These are phyloP conservation scores for Miscanthus sacchariflorus DNA, from an alignment of 202 grass and related monocot species.

Conservation along the genomic window DNA sequence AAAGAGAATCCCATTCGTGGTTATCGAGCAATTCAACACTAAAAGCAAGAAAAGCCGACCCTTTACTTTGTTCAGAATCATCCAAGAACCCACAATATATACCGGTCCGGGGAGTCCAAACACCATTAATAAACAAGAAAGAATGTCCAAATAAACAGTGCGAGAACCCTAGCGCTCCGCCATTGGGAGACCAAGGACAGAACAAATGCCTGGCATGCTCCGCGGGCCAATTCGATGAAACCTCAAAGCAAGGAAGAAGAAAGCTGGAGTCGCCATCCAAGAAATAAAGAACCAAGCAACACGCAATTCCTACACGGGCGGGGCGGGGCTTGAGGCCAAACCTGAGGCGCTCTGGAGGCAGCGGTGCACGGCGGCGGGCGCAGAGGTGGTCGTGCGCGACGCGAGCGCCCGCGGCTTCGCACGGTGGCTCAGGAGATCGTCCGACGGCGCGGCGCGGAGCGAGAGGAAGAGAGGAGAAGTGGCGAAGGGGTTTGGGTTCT, in stretches of 20 bases:
- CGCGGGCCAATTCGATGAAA: neutral
- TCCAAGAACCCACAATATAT: neutral
- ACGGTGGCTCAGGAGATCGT: neutral
- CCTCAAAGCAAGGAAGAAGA: neutral
- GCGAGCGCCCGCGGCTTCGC: neutral
- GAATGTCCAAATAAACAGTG: no score
- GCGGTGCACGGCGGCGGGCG: slow-evolving; percentile 14
- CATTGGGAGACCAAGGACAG: neutral
- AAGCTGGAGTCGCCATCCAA: neutral
- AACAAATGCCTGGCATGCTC: neutral
- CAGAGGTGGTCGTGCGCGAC: neutral
- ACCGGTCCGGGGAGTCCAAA: neutral
- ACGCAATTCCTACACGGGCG: neutral
- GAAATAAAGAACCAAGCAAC: neutral
- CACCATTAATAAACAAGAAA: neutral
- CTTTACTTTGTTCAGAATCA: neutral
- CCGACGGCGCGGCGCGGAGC: neutral
- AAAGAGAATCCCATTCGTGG: neutral
- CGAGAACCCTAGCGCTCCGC: neutral
- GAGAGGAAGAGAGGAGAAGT: neutral
- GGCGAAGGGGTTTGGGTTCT: neutral
- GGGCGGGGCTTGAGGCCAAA: neutral
- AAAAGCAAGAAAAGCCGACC: neutral
- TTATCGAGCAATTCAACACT: neutral
- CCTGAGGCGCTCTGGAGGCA: neutral